A percentile compares a stretch with the other conserved stretches of the same genome.
phyloP scores from a whole-genome alignment of 805 yeast genomes.

The Saccharomycopsis selenospora region DNA sequence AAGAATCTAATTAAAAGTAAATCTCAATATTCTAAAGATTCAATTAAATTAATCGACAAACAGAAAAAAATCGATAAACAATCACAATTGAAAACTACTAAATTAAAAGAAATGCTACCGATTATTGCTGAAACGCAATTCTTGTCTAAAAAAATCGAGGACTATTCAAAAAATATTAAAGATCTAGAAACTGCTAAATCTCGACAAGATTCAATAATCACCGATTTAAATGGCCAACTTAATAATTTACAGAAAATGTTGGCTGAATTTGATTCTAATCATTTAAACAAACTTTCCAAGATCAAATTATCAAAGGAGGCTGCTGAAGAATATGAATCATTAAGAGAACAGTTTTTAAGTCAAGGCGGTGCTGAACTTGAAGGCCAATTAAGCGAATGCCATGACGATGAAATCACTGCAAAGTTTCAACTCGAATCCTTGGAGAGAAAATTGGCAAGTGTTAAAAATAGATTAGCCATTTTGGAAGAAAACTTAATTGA shows the following conservation, averaged over 20 bases:
- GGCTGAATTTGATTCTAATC: conserved; percentile 32
- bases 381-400: conserved; percentile 37
- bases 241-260: conserved; percentile 37
- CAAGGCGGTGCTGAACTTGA: conserved; percentile 52
- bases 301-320: conserved; percentile 43
- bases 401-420: conserved; percentile 39
- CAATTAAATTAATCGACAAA: conserved; percentile 36
- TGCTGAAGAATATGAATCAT: conserved; percentile 46
- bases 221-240: conserved; percentile 41
- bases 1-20: conserved; percentile 33
- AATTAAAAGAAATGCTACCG: conserved; percentile 50
- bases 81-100: conserved; percentile 35
- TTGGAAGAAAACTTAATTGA: conserved; percentile 32
- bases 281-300: conserved; percentile 28
- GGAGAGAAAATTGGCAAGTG: conserved; percentile 31
- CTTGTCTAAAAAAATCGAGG: conserved; percentile 38
- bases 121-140: conserved; percentile 49
- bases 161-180: conserved; percentile 40
- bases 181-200: conserved; percentile 46
- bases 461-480: conserved; percentile 30
- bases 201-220: conserved; percentile 41
- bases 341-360: conserved; percentile 51
- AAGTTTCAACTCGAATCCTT: conserved; percentile 32
- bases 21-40: conserved; percentile 40
- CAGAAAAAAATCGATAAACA: conserved; percentile 33